Percentiles rank a stretch among this genome's conserved stretches.
Conservation (phyloP, 2,329 filamentous ascomycete species). For the Calonectria pauciramosa region DNA sequence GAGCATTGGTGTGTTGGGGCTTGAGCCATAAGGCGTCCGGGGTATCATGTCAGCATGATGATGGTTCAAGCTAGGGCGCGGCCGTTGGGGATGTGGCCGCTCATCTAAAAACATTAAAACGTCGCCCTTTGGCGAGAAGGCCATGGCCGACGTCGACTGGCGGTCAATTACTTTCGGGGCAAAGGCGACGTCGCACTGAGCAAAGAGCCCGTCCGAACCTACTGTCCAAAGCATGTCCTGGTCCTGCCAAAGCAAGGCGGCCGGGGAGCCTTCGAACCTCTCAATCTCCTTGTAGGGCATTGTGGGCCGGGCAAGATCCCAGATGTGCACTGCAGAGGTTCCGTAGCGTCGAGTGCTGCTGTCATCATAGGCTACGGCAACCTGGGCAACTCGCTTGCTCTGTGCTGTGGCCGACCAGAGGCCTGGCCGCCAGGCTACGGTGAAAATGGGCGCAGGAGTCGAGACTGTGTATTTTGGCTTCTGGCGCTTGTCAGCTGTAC, state of each 20-base stretch:
- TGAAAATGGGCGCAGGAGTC: constrained; percentile 71
- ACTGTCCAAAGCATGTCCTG: constrained; percentile 77
- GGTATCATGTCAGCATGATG: constrained; percentile 53
- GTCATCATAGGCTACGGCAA: constrained; percentile 74
- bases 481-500: constrained; percentile 72
- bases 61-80: constrained; percentile 56
- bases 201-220: constrained; percentile 72
- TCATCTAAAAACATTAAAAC: constrained; percentile 74
- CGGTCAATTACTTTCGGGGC: constrained; percentile 74
- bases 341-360: constrained; percentile 66
- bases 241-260: constrained; percentile 73
- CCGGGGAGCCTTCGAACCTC: constrained; percentile 70
- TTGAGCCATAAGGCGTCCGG: constrained; percentile 62
- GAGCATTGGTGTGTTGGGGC: constrained; percentile 63
- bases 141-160: constrained; percentile 71
- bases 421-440: constrained; percentile 74
- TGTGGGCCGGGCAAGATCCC: constrained; percentile 77
- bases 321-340: constrained; percentile 73
- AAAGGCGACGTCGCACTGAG: constrained; percentile 75
- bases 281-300: constrained; percentile 78
- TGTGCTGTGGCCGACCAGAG: constrained; percentile 76
- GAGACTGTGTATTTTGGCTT: constrained; percentile 74
- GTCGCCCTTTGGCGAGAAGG: constrained; percentile 72
- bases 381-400: constrained; percentile 71
- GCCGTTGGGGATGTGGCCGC: constrained; percentile 58